phyloP scores from a whole-genome alignment of 164 flowering plant species.

The Umbilicus rupestris region DNA sequence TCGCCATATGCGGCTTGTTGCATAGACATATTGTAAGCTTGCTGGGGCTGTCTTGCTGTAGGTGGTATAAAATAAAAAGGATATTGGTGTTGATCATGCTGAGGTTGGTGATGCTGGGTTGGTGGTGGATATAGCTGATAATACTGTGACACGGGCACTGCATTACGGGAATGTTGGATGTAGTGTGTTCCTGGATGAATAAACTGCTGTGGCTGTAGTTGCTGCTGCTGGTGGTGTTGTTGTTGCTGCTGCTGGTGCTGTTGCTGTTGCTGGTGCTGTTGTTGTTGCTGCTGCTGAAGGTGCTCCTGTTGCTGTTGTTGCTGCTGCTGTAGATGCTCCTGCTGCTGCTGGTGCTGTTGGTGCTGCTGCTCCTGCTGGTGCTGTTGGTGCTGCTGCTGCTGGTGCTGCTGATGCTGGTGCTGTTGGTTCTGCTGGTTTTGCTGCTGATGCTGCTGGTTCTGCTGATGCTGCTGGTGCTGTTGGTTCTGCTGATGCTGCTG shows the following conservation, averaged over 20 bases:
- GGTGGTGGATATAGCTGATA: conserved; percentile 60
- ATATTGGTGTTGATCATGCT: conserved; percentile 50
- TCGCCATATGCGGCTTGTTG: conserved; percentile 43
- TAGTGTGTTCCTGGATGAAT: conserved; percentile 54
- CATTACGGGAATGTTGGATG: conserved; percentile 51
- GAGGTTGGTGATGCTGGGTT: conserved; percentile 22
- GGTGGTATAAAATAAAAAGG: conserved; percentile 48
- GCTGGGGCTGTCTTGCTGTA: conserved; percentile 45
- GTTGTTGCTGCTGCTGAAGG: conserved; percentile 30
- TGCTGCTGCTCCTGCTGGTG: conserved; percentile 30
- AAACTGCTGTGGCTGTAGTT: conserved; percentile 35
- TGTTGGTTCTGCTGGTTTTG: conserved; percentile 29
- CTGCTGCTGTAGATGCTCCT: conserved; percentile 28
- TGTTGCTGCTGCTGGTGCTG: conserved; percentile 29
- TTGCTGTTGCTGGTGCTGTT: conserved; percentile 14
- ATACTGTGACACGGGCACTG: conserved; percentile 47
- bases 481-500: conserved; percentile 27
- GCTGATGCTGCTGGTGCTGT: conserved; percentile 18
- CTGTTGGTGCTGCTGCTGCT: conserved; percentile 30
- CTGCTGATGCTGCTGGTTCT: conserved; percentile 31
- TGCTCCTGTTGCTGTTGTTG: conserved; percentile 15
- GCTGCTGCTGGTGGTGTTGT: conserved; percentile 15
- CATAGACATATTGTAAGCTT: conserved; percentile 39
- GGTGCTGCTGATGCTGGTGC: conserved; percentile 17
- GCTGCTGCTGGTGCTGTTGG: conserved; percentile 16